These are phyloP conservation scores for Endocalyx cinctus DNA, from an alignment of 2,329 filamentous ascomycete species.

Conservation along the genomic window DNA sequence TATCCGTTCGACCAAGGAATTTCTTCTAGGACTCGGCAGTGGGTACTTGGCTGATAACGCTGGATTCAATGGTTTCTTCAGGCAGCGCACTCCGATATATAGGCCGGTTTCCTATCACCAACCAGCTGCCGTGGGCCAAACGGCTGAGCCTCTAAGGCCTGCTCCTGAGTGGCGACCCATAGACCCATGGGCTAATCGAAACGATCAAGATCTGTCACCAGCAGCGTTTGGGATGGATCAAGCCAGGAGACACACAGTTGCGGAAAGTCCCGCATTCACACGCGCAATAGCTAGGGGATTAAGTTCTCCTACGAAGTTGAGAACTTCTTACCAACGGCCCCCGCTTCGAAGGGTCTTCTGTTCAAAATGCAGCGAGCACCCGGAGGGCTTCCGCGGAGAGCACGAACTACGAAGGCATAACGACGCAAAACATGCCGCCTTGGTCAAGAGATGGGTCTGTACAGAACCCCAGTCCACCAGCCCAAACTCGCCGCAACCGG, in stretches of 20 bases:
- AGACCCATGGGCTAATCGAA: constrained; percentile 32
- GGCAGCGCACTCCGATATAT: constrained; percentile 32
- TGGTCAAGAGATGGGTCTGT: constrained; percentile 54
- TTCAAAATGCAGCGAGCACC: constrained; percentile 72
- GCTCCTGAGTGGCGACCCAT: constrained; percentile 35
- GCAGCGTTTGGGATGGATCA: constrained; percentile 22
- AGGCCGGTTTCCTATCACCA: constrained; percentile 26
- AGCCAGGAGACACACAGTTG: constrained; percentile 42
- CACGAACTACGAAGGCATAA: constrained; percentile 74
- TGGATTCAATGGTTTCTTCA: constrained; percentile 38
- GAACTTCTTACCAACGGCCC: constrained; percentile 45
- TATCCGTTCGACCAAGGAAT: constrained; percentile 44
- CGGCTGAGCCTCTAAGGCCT: constrained; percentile 32
- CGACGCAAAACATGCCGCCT: constrained; percentile 51
- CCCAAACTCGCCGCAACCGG: constrained; percentile 38
- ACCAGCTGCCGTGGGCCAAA: constrained; percentile 27
- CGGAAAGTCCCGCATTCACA: constrained; percentile 38
- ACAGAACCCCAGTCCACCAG: constrained; percentile 41
- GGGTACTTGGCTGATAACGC: constrained; percentile 32
- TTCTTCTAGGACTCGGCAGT: constrained; percentile 44
- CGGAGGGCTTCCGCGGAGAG: constrained; percentile 83
- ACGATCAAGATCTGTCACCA: constrained; percentile 20
- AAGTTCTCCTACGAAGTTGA: constrained; percentile 38
- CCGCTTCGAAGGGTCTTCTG: constrained; percentile 72
- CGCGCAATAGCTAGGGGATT: constrained; percentile 34